A percentile compares a stretch with the other conserved stretches of the same genome.
Conservation (phyloP, 2,329 filamentous ascomycete species). For the Trichoderma sp. region DNA sequence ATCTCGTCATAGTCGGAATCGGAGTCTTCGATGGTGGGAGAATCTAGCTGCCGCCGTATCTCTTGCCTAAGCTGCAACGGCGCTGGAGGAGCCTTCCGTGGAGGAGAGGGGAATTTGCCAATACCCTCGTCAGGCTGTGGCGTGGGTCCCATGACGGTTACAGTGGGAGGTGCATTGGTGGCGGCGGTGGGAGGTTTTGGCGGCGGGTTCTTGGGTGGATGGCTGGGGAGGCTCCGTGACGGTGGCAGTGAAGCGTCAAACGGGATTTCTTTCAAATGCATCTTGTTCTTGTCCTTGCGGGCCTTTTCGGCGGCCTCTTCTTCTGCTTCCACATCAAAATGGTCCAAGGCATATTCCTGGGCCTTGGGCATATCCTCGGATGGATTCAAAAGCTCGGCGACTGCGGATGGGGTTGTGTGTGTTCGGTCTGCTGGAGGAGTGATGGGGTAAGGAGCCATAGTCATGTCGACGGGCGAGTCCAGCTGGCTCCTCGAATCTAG, state of each 20-base stretch:
- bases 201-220: slow-evolving; percentile 57
- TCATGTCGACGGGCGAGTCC: slow-evolving; percentile 62
- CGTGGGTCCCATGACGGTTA: slow-evolving; percentile 50
- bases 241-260: slow-evolving; percentile 59
- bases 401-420: slow-evolving; percentile 47
- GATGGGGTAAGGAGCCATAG: slow-evolving; percentile 66
- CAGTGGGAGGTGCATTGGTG: slow-evolving; percentile 41
- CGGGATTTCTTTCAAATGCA: slow-evolving; percentile 51
- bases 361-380: slow-evolving; percentile 62
- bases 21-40: slow-evolving; percentile 60
- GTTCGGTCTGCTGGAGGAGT: slow-evolving; percentile 62
- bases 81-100: slow-evolving; percentile 81
- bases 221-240: slow-evolving; percentile 57
- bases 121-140: slow-evolving; percentile 51
- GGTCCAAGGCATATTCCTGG: slow-evolving; percentile 61
- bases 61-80: slow-evolving; percentile 68
- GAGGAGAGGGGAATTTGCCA: slow-evolving; percentile 62
- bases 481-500: slow-evolving; percentile 56
- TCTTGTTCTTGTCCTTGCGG: slow-evolving; percentile 51
- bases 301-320: slow-evolving; percentile 52
- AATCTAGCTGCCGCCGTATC: slow-evolving; percentile 32
- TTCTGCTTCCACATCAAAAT: slow-evolving; percentile 60
- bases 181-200: slow-evolving; percentile 51
- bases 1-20: slow-evolving; percentile 86
- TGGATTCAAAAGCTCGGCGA: slow-evolving; percentile 58